These are phyloP conservation scores for Paecilomyces niveus DNA, from an alignment of 2,329 filamentous ascomycete genomes.

Conservation along the genomic window DNA sequence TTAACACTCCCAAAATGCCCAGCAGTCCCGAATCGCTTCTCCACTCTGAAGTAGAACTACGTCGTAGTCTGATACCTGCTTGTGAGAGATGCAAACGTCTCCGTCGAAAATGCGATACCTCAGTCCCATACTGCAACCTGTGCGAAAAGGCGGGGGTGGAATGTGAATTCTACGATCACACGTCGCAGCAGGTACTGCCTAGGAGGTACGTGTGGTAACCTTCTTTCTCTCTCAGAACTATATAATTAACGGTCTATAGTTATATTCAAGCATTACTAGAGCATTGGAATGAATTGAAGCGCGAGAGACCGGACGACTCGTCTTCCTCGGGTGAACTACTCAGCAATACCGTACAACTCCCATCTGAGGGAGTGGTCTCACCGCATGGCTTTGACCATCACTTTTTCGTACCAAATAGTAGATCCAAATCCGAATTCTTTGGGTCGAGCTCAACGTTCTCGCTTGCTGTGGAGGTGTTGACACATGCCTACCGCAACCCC, in stretches of 20 bases:
- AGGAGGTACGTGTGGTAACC: slow-evolving; percentile 11
- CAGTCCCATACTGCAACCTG: slow-evolving; percentile 17
- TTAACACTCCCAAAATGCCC: background rate
- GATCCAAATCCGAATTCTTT: background rate
- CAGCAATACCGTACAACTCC: background rate
- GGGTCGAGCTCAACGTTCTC: background rate
- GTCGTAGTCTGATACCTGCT: background rate
- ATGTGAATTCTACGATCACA: slow-evolving; percentile 21
- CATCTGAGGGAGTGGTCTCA: background rate
- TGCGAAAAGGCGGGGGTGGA: slow-evolving; percentile 21
- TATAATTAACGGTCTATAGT: slow-evolving; percentile 4
- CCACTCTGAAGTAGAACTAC: background rate
- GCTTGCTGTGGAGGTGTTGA: background rate
- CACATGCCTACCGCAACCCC: background rate
- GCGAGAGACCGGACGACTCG: background rate
- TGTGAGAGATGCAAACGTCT: slow-evolving; percentile 16
- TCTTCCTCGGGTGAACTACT: background rate
- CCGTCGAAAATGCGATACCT: slow-evolving; percentile 19
- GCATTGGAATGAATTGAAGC: slow-evolving; percentile 8
- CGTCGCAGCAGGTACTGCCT: slow-evolving; percentile 16
- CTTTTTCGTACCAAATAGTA: background rate
- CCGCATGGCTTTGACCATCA: background rate
- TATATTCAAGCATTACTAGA: slow-evolving; percentile 19
- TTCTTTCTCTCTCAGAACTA: background rate
- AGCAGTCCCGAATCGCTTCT: background rate